Base-by-base conservation (phyloP, 2,329 filamentous ascomycete genomes). In the Botrytis fragariae region DNA sequence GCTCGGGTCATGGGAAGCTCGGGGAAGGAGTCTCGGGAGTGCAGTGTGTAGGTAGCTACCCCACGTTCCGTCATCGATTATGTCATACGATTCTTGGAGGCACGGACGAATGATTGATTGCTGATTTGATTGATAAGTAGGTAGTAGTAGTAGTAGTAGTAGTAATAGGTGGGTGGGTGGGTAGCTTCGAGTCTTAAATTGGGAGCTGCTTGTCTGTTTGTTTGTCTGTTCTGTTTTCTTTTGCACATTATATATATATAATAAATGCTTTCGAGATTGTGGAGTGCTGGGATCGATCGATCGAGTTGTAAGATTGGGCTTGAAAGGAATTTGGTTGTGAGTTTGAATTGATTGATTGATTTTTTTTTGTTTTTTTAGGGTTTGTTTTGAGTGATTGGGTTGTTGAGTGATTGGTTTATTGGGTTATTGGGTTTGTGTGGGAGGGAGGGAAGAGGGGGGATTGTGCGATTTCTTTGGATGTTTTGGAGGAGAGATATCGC, bases 31-130 rank as follows among this genome's bases (percentile, higher is more conserved):
- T 25, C 45, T 48, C 20, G 44, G 9, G 7, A 22, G 44, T 45
- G 8, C 7, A 22, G 7, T 9, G 18, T 48, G 8, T 61, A 62
- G 61, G 8, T 61, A 62, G 61, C 20, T 65, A 65, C 63, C 63
- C 63, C 63, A 67, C 63, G 51, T 51, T 51, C 18, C 63, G 63
- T 67, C 44, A 67, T 67, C 37, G 63, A 37, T 67, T 67, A 51
- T 9, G 10, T 37, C 25, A 32, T 4, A 60, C 5, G 20, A 37
- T 5, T 14, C 6, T 25, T 22, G 1, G 32, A 60, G 10, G 25
- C 1, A 54, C 14, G n/a, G 6, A 7, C 6, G 51, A 29, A 29
- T 54, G 12, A 54, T n/a, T 54, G 25, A 14, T 54, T 25, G 12
- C 3, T 39, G 59, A 61, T 48, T 65, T 65, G 63, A 65, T 48